phyloP scores from a whole-genome alignment of 2,329 filamentous ascomycete genomes.

The Colletotrichum costaricense region DNA sequence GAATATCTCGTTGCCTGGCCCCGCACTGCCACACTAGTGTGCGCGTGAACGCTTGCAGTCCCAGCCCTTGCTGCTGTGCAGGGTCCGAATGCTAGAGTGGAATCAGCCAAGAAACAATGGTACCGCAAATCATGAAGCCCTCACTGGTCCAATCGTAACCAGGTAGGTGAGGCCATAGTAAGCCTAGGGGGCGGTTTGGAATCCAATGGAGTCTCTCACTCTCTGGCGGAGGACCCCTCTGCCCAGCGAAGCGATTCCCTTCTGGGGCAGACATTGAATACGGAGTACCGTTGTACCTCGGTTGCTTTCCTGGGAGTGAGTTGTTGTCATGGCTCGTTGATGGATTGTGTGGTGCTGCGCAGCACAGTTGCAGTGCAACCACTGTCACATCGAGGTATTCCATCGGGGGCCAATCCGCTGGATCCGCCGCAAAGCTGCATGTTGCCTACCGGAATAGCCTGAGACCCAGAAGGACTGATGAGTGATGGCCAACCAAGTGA shows the following conservation, averaged over 20 bases:
- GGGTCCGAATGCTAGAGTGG: constrained; percentile 30
- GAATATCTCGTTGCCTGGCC: constrained; percentile 33
- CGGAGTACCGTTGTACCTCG: constrained; percentile 3
- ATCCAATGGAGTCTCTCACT: not conserved
- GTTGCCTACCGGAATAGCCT: constrained; percentile 29
- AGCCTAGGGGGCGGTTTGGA: not conserved
- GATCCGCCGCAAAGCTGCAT: constrained; percentile 32
- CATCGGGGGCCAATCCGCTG: constrained; percentile 22
- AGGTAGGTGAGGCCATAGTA: constrained; percentile 19
- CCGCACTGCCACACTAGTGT: constrained; percentile 36
- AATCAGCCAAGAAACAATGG: constrained; percentile 33
- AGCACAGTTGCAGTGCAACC: constrained; percentile 25
- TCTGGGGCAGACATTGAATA: not conserved
- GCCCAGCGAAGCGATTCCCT: not conserved
- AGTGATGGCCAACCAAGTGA: constrained; percentile 9
- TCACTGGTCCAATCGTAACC: constrained; percentile 26
- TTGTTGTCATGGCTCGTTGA: not conserved
- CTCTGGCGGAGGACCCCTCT: not conserved
- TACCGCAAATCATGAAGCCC: constrained; percentile 23
- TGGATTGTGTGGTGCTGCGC: not conserved
- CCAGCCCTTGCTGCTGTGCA: constrained; percentile 28
- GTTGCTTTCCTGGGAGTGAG: not conserved
- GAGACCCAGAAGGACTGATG: constrained; percentile 15
- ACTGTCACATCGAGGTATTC: not conserved
- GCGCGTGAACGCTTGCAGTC: constrained; percentile 33